phyloP scores from a whole-genome alignment of 495 filamentous ascomycete genomes.

The Ascodesmis nigricans region DNA sequence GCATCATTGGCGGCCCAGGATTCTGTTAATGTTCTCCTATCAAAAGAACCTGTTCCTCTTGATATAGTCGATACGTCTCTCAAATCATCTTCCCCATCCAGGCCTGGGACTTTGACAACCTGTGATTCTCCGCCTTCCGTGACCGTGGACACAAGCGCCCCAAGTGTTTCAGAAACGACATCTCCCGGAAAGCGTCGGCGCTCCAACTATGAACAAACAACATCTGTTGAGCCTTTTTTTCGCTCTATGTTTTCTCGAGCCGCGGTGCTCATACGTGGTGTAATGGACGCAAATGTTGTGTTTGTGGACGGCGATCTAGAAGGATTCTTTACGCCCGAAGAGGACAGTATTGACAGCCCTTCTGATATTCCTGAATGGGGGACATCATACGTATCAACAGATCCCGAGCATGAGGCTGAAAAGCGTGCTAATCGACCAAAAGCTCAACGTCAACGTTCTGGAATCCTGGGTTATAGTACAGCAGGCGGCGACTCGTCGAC shows the following conservation, averaged over 20 bases:
- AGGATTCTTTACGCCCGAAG: slow-evolving; percentile 6
- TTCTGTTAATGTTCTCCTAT: too few species aligned
- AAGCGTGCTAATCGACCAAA: slow-evolving; percentile 5
- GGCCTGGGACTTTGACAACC: too few species aligned
- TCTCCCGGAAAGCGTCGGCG: slow-evolving; percentile 2
- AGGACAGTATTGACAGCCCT: background rate
- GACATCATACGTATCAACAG: too few species aligned
- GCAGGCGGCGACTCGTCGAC: slow-evolving; percentile 1
- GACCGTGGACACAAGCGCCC: too few species aligned
- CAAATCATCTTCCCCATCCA: too few species aligned
- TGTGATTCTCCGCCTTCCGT: too few species aligned
- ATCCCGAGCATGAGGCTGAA: slow-evolving; percentile 1
- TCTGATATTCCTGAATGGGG: too few species aligned
- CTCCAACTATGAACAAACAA: slow-evolving; percentile 11
- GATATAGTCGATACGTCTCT: too few species aligned
- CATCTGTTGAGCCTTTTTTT: slow-evolving; percentile 9
- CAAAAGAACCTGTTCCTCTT: too few species aligned
- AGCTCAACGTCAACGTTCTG: slow-evolving; percentile 2
- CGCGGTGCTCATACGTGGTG: slow-evolving; percentile 5
- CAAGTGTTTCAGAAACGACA: too few species aligned
- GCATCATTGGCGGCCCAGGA: too few species aligned
- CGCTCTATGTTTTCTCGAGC: slow-evolving; percentile 10
- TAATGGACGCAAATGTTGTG: slow-evolving; percentile 8
- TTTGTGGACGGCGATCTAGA: slow-evolving; percentile 12
- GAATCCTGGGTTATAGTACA: slow-evolving; percentile 10